A percentile compares a stretch with the other conserved stretches of the same genome.
Evolutionary conservation across 1,284 basidiomycete genomes (phyloP).

Genomic region (Apiotrichum sp.): DNA sequence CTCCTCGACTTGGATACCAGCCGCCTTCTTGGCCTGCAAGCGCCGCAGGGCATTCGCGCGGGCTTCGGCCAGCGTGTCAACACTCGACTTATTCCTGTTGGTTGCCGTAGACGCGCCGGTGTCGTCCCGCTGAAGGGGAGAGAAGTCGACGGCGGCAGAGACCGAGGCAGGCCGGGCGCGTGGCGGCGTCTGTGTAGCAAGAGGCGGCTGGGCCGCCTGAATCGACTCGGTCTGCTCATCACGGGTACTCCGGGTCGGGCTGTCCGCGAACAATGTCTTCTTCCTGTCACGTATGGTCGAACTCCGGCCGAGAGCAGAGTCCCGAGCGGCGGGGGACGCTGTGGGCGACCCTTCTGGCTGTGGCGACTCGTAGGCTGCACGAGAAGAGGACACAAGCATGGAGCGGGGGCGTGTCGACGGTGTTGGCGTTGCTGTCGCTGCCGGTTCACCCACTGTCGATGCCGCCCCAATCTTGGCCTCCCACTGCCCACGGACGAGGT

Average conservation of each 20-base stretch:
- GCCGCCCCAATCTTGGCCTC: slow-evolving; percentile 37
- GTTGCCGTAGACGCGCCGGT: slow-evolving; percentile 23
- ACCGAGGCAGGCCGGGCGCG: background rate
- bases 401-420: slow-evolving; percentile 10
- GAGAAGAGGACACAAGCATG: background rate
- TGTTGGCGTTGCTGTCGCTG: background rate
- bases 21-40: slow-evolving; percentile 34
- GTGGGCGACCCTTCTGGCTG: too few species aligned
- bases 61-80: slow-evolving; percentile 38
- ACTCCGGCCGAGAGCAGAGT: background rate
- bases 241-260: background rate
- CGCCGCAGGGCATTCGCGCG: slow-evolving; percentile 39
- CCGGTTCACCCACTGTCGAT: background rate
- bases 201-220: background rate
- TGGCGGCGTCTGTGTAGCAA: background rate
- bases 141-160: background rate
- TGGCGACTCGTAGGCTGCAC: too few species aligned
- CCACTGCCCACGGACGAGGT: slow-evolving; percentile 38
- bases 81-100: slow-evolving; percentile 19
- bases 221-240: background rate
- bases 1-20: slow-evolving; percentile 12
- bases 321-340: too few species aligned
- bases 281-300: background rate
- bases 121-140: slow-evolving; percentile 15
- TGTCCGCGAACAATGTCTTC: background rate